Evolutionary conservation across 257 asterid species (phyloP).

Genomic region (Jasminum sambac): DNA sequence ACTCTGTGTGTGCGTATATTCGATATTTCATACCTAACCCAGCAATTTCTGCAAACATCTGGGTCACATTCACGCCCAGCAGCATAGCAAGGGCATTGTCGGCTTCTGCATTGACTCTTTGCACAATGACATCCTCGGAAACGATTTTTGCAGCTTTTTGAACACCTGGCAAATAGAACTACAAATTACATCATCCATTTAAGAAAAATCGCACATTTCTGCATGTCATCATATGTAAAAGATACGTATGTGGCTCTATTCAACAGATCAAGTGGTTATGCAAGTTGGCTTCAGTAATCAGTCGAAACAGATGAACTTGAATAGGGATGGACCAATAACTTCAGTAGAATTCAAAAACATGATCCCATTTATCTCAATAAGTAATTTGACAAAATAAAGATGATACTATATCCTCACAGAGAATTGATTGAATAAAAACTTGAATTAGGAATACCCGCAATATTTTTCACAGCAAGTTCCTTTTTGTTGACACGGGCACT

Average conservation of each 20-base stretch:
- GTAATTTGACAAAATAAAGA: neutral
- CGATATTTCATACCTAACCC: conserved; percentile 76
- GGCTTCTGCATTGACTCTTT: conserved; percentile 97
- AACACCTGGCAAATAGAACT: conserved; percentile 61
- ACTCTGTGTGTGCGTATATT: no score
- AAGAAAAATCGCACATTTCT: neutral
- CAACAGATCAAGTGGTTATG: neutral
- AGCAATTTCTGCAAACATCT: conserved; percentile 97
- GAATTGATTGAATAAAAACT: conserved; percentile 2
- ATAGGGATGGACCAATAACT: neutral
- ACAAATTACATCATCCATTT: neutral
- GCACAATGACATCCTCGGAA: conserved; percentile 99
- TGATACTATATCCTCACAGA: neutral
- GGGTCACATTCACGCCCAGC: conserved; percentile 99
- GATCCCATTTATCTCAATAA: neutral
- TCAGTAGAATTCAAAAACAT: neutral
- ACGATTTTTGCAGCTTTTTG: conserved; percentile 90
- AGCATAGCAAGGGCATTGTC: conserved; percentile 99
- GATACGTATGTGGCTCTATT: neutral
- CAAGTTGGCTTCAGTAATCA: neutral
- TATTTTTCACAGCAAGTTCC: conserved; percentile 83
- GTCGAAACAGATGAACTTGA: neutral
- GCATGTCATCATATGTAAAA: neutral
- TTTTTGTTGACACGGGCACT: conserved; percentile 78
- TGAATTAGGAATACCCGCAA: conserved; percentile 67